These are phyloP conservation scores for Cladosporium sp. DNA, from an alignment of 2,329 filamentous ascomycete species.

Conservation along the genomic window DNA sequence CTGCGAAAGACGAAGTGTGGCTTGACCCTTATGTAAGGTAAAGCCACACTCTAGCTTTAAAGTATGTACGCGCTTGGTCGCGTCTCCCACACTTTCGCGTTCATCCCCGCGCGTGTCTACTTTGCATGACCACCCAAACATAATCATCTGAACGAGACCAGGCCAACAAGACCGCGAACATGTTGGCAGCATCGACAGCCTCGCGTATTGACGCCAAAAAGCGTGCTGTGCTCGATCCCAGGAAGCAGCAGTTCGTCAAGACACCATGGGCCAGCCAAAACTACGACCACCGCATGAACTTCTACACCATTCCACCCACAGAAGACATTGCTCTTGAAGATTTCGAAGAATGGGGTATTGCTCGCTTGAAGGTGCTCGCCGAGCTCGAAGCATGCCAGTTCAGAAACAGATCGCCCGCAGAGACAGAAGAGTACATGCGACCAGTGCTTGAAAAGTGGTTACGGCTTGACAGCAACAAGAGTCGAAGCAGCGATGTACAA, in stretches of 20 bases:
- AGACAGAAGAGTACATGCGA: slow-evolving; percentile 79
- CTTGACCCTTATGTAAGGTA: not conserved
- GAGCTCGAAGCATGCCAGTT: slow-evolving; percentile 94
- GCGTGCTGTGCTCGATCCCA: slow-evolving; percentile 70
- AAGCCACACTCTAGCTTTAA: not conserved
- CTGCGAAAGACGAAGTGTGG: not conserved
- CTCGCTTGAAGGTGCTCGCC: slow-evolving; percentile 78
- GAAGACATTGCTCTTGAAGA: slow-evolving; percentile 94
- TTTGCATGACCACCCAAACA: not conserved
- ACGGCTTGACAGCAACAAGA: slow-evolving; percentile 72
- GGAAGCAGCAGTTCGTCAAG: slow-evolving; percentile 81
- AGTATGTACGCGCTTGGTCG: not conserved
- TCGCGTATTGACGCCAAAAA: slow-evolving; percentile 61
- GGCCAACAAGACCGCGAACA: not conserved
- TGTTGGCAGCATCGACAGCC: slow-evolving; percentile 10
- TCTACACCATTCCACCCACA: slow-evolving; percentile 83
- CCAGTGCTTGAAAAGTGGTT: slow-evolving; percentile 84
- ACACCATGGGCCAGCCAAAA: slow-evolving; percentile 71
- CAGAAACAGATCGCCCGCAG: slow-evolving; percentile 78
- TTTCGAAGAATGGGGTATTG: slow-evolving; percentile 98
- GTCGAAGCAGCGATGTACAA: slow-evolving; percentile 54
- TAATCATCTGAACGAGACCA: not conserved
- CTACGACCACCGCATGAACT: slow-evolving; percentile 85
- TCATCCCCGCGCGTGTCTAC: not conserved
- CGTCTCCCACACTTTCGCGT: slow-evolving; percentile 3